phyloP scores from a whole-genome alignment of 2,329 filamentous ascomycete species.

The Aspergillus melleus region DNA sequence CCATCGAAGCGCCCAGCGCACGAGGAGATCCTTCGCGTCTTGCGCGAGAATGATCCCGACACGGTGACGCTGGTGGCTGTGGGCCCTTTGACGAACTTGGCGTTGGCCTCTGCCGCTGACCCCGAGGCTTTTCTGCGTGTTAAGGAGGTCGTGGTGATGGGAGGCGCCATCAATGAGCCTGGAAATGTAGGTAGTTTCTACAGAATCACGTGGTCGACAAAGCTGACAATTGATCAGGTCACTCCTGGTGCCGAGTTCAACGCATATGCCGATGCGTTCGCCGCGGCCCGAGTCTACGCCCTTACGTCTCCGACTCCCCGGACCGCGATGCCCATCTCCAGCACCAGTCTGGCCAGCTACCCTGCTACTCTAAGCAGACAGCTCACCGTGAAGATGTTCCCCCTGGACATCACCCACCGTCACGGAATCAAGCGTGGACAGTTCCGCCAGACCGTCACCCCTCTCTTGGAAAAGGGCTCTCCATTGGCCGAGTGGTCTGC shows the following conservation, averaged over 20 bases:
- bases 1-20: constrained; percentile 74
- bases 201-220: not conserved
- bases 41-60: constrained; percentile 76
- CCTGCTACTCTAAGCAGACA: constrained; percentile 62
- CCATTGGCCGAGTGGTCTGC: constrained; percentile 73
- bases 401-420: constrained; percentile 73
- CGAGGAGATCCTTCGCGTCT: constrained; percentile 83
- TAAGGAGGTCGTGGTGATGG: constrained; percentile 95
- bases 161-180: constrained; percentile 73
- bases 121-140: constrained; percentile 83
- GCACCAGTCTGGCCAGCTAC: constrained; percentile 57
- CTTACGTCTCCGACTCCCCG: constrained; percentile 74
- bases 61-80: constrained; percentile 89
- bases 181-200: constrained; percentile 68
- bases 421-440: constrained; percentile 65
- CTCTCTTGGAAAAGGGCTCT: constrained; percentile 61
- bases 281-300: constrained; percentile 74
- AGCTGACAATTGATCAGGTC: constrained; percentile 37
- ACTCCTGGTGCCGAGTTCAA: constrained; percentile 92
- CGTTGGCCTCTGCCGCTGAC: constrained; percentile 82
- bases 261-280: constrained; percentile 81
- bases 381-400: constrained; percentile 70
- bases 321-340: constrained; percentile 70
- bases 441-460: constrained; percentile 58
- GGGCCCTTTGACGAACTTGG: constrained; percentile 91